These are phyloP conservation scores for Ophiocordyceps camponoti-saundersi DNA, from an alignment of 2,329 filamentous ascomycete genomes.

Conservation along the genomic window DNA sequence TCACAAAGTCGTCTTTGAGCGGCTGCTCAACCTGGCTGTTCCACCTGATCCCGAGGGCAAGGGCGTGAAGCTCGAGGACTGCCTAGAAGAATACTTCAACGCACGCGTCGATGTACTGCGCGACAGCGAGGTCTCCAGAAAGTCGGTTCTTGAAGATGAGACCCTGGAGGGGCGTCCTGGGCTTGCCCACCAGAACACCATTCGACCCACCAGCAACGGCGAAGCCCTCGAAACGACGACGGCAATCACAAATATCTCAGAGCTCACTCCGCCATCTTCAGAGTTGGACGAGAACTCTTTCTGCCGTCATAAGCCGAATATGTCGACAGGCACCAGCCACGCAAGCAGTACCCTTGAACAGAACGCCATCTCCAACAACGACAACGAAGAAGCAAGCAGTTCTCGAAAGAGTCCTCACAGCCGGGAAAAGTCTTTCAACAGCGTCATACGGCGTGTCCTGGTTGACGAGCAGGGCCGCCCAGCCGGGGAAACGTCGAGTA, in stretches of 20 bases:
- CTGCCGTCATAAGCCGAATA: background rate
- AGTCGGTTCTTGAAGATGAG: conserved; percentile 13
- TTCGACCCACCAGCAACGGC: conserved; percentile 17
- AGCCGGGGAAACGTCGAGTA: conserved; percentile 20
- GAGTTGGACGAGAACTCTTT: background rate
- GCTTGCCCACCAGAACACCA: conserved; percentile 13
- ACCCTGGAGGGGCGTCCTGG: conserved; percentile 8
- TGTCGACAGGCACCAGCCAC: background rate
- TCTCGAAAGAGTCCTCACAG: conserved; percentile 6
- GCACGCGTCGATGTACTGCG: conserved; percentile 78
- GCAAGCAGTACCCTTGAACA: background rate
- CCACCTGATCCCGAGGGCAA: conserved; percentile 55
- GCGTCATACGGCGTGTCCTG: conserved; percentile 43
- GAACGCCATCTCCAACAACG: background rate
- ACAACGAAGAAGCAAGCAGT: conserved; percentile 1
- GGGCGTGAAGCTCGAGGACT: conserved; percentile 70
- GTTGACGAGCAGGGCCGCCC: conserved; percentile 32
- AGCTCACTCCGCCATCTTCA: conserved; percentile 10
- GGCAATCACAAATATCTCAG: conserved; percentile 14
- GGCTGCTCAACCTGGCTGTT: conserved; percentile 81
- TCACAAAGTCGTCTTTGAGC: conserved; percentile 87
- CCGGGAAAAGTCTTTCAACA: conserved; percentile 39
- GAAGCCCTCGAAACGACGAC: conserved; percentile 8
- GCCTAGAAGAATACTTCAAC: conserved; percentile 89
- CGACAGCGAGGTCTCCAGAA: conserved; percentile 42